Evolutionary conservation across 257 asterid genomes (phyloP).

Genomic region (Nicotiana tabacum): DNA sequence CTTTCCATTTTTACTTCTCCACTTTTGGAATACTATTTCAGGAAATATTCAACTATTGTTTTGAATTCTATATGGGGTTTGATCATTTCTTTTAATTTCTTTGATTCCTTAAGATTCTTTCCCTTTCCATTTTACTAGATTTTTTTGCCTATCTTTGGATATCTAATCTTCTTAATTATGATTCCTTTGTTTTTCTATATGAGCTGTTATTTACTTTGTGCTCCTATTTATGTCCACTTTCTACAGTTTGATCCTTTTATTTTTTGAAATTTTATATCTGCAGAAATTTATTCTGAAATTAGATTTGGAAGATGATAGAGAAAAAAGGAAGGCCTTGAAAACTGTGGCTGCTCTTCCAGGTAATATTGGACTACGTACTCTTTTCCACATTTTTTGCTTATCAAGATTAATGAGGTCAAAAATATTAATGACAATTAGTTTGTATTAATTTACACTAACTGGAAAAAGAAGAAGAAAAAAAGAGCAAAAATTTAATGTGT

Average conservation of each 20-base stretch:
- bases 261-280: background rate
- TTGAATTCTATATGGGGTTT: background rate
- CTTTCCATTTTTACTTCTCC: background rate
- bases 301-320: constrained; percentile 5
- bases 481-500: background rate
- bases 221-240: background rate
- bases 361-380: background rate
- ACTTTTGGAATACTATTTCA: background rate
- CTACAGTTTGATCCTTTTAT: background rate
- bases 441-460: too few species aligned
- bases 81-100: background rate
- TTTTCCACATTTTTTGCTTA: background rate
- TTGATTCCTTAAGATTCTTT: background rate
- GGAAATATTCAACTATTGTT: background rate
- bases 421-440: too few species aligned
- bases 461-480: too few species aligned
- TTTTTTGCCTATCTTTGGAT: background rate
- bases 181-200: background rate
- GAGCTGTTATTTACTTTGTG: background rate
- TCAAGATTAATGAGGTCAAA: too few species aligned
- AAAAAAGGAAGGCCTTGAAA: constrained; percentile 9
- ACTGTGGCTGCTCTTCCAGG: constrained; percentile 6
- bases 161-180: background rate
- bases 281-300: constrained; percentile 3
- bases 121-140: background rate